phyloP scores from a whole-genome alignment of 768 basidiomycete genomes.

The Lactarius trivialis region DNA sequence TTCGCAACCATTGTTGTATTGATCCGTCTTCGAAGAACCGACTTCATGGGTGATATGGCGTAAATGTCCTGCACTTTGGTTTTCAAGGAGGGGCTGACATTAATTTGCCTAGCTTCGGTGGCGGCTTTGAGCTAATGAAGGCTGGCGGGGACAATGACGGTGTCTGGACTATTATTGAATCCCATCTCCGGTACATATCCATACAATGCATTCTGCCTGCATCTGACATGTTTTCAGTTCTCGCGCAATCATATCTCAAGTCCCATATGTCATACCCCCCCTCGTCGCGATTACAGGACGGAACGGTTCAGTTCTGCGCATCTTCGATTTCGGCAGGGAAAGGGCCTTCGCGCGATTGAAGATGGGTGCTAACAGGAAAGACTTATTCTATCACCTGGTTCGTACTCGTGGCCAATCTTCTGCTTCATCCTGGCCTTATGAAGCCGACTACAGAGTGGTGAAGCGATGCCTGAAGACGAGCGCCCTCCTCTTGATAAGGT shows the following conservation, averaged over 20 bases:
- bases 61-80: slow-evolving; percentile 18
- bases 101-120: slow-evolving; percentile 29
- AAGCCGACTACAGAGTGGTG: not conserved
- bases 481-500: slow-evolving; percentile 15
- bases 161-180: slow-evolving; percentile 40
- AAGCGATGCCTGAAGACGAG: not conserved
- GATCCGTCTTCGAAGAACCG: slow-evolving; percentile 29
- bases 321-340: not conserved
- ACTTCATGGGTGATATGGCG: slow-evolving; percentile 41
- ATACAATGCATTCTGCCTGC: not conserved
- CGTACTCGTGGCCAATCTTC: slow-evolving; percentile 8
- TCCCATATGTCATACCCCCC: slow-evolving; percentile 30
- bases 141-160: slow-evolving; percentile 38
- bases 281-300: slow-evolving; percentile 24
- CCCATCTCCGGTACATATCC: slow-evolving; percentile 37
- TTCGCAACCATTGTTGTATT: not conserved
- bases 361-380: slow-evolving; percentile 23
- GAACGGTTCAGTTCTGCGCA: not conserved
- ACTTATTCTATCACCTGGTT: slow-evolving; percentile 38
- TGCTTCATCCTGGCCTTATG: not conserved
- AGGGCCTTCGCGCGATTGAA: not conserved
- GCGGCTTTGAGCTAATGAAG: slow-evolving; percentile 32
- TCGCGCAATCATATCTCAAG: slow-evolving; percentile 39
- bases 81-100: not conserved
- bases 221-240: slow-evolving; percentile 27